phyloP scores from a whole-genome alignment of 2,329 filamentous ascomycete species.

The Penicillium sp. region DNA sequence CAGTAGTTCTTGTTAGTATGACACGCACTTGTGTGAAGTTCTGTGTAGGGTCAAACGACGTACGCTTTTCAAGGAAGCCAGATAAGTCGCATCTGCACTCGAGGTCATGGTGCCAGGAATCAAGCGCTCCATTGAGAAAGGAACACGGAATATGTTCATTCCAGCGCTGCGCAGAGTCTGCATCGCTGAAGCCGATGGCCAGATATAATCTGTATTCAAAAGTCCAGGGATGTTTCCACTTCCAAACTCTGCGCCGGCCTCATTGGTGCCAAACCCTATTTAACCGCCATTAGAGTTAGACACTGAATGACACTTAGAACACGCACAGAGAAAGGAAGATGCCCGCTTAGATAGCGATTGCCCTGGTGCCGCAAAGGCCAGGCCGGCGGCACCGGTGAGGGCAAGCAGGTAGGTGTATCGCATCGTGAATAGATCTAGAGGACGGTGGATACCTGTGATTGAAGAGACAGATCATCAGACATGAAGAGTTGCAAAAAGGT shows the following conservation, averaged over 20 bases:
- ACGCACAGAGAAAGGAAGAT: constrained; percentile 6
- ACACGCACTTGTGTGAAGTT: not conserved
- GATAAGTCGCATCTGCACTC: constrained; percentile 21
- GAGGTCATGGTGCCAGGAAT: constrained; percentile 20
- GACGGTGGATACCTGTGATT: not conserved
- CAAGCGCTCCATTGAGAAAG: constrained; percentile 28
- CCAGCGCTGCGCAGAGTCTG: constrained; percentile 19
- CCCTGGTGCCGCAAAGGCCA: not conserved
- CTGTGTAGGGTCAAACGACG: not conserved
- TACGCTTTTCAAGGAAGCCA: constrained; percentile 21
- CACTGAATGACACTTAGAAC: no score
- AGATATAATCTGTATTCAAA: constrained; percentile 24
- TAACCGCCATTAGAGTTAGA: constrained; percentile 10
- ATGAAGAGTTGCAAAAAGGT: no score
- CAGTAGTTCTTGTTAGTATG: not conserved
- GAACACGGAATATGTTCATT: constrained; percentile 29
- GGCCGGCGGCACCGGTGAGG: not conserved
- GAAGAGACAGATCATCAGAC: no score
- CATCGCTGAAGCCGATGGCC: constrained; percentile 22
- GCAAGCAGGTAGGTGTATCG: not conserved
- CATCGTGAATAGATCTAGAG: not conserved
- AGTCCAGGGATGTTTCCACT: constrained; percentile 12
- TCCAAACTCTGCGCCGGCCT: constrained; percentile 20
- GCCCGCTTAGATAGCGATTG: not conserved
- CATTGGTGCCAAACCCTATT: constrained; percentile 24